phyloP scores from a whole-genome alignment of 805 yeast genomes.

The Wickerhamiella parazyma region DNA sequence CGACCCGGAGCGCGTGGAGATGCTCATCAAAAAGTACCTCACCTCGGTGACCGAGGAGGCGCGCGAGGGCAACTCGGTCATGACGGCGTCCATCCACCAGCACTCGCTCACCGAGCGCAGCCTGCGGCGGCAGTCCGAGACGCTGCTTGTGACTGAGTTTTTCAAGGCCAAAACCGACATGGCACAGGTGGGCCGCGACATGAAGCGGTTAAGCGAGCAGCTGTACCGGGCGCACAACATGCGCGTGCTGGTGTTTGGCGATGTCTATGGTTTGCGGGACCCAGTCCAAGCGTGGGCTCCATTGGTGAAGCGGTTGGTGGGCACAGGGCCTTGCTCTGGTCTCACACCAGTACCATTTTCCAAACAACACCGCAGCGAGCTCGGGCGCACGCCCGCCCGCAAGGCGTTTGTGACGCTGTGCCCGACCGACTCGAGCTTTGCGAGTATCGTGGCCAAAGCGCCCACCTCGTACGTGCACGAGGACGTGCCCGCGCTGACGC shows the following conservation, averaged over 20 bases:
- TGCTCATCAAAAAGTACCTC: constrained; percentile 47
- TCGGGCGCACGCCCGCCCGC: constrained; percentile 39
- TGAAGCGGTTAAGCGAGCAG: constrained; percentile 38
- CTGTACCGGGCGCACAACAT: constrained; percentile 46
- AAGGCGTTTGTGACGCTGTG: constrained; percentile 54
- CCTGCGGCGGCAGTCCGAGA: constrained; percentile 50
- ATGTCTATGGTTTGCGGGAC: constrained; percentile 34
- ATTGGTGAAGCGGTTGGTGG: constrained; percentile 1
- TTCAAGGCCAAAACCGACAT: constrained; percentile 35
- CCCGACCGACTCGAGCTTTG: constrained; percentile 69
- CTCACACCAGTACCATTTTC: constrained; percentile 30
- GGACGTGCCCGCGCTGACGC: constrained; percentile 56
- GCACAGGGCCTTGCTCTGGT: constrained; percentile 11
- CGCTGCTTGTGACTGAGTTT: constrained; percentile 46
- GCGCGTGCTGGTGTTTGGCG: constrained; percentile 61
- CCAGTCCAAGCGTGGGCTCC: constrained; percentile 51
- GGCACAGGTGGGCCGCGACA: constrained; percentile 32
- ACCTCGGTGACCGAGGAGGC: constrained; percentile 49
- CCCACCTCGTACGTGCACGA: constrained; percentile 41
- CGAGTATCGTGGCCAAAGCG: constrained; percentile 45
- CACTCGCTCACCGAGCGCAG: constrained; percentile 45
- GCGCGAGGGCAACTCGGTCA: constrained; percentile 49
- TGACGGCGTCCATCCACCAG: constrained; percentile 47
- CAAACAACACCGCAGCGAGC: constrained; percentile 36
- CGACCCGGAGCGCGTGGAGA: constrained; percentile 57